Evolutionary conservation across 129 eudicot species (phyloP), one percentile per base, ranked within the genome.

Genomic region (sunflower (Helianthus annuus)): DNA sequence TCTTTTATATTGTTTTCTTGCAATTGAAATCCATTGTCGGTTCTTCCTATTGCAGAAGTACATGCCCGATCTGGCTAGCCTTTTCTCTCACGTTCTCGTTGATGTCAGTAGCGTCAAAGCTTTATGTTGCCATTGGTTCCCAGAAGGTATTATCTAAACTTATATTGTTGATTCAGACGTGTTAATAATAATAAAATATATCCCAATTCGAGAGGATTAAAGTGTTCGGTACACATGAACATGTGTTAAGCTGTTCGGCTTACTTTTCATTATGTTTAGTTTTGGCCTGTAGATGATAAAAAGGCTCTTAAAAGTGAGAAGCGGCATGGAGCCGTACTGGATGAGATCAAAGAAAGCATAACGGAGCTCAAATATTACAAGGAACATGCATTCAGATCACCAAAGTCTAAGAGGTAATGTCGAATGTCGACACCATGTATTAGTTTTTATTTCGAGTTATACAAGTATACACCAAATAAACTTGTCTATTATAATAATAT

Each of bases 61-160:
- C 82, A 92, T 92, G 98, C 96, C 96, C 24, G 80, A 82, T 54
- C 72, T 92, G 84, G 95, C 96, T 54, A 78, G 88, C 70, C 88
- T 92, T 67, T 87, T 92, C 22, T 64, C 87, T 49, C 98, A 92
- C 48, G 89, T 87, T 12, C 64, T 89, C 11, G 98, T 92, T 32
- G 98, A 92, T 42, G 98, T 92, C 51, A 89, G 95, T 85, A 92
- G 95, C 19, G 52, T 92, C 48, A 87, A 83, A 71, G 90, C 98
- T 56, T 68, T 92, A 68, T 85, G 95, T 82, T 14, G 74, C 52
- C 95, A 89, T 55, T 92, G 98, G 96, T 89, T 83, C 81, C 90
- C 95, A 49, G 79, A 60, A 87, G 98, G 98, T 92, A 32, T 75
- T 19, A 59, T 39, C 59, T 27, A 27, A 27, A 27, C 32, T 27